A percentile compares a stretch with the other conserved stretches of the same genome.
phyloP scores from a whole-genome alignment of 2,329 filamentous ascomycete species.

The Neurospora sp. region DNA sequence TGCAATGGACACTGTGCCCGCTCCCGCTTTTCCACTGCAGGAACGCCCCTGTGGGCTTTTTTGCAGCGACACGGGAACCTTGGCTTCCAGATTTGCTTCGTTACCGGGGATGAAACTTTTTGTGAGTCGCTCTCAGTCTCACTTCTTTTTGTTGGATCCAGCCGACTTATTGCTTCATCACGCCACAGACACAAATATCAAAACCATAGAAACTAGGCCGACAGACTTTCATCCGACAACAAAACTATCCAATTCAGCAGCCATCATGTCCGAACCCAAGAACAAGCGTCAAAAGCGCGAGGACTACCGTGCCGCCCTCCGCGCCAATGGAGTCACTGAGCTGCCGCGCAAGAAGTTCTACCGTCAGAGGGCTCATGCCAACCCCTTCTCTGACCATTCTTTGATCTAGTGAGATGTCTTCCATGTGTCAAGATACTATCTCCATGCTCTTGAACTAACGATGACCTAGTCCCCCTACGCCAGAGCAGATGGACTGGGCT shows the following conservation, averaged over 20 bases:
- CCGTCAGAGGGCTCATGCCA: constrained; percentile 90
- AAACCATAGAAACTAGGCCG: neutral
- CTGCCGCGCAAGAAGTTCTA: constrained; percentile 95
- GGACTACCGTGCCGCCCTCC: constrained; percentile 49
- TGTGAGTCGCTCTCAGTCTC: neutral
- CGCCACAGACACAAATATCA: neutral
- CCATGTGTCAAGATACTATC: neutral
- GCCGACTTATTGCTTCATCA: neutral
- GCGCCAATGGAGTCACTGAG: constrained; percentile 43
- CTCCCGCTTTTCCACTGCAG: neutral
- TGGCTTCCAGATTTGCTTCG: neutral
- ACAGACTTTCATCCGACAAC: neutral
- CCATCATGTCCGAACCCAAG: constrained; percentile 31
- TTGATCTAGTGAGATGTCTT: constrained; percentile 55
- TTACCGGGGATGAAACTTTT: neutral
- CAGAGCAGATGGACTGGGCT: constrained; percentile 86
- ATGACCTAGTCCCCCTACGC: constrained; percentile 59
- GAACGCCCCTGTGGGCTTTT: neutral
- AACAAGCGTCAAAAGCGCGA: constrained; percentile 58
- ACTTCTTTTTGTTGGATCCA: neutral
- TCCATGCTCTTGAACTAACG: neutral
- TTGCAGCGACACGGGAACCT: neutral
- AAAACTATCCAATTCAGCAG: constrained; percentile 2
- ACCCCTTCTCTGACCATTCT: constrained; percentile 92
- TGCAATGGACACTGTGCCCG: neutral